Evolutionary conservation across 2,329 filamentous ascomycete genomes (phyloP), one percentile per base, ranked within the genome.

Genomic region (Diplodia mutila): DNA sequence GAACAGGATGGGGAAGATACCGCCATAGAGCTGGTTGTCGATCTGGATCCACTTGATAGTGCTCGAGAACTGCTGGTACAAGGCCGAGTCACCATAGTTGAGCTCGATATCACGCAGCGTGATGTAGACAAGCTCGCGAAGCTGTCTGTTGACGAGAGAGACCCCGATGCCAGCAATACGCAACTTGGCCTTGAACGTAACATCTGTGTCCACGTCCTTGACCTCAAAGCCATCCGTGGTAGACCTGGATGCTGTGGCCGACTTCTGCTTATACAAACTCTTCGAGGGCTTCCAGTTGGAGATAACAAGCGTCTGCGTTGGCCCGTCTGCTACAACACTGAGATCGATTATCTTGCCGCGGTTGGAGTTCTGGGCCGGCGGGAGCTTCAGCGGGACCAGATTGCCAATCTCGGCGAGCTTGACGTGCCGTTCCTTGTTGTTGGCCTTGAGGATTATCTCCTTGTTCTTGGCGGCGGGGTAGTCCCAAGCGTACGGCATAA

Each of bases 401-500:
- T 97, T 97, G 27, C 95, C 95, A 74, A 99, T 99, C 77, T 99
- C 95, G 2, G 94, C 92, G 71, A 99, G 85, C 78, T 96, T 97
- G 76, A 99, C 91, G 75, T 97, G 93, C 34, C 95, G 86, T 76
- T 97, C 93, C 75, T 90, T 92, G 69, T 89, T 89, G 74, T 90
- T 89, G 8, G 90, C 90, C 65, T 85, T 89, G 75, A 99, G 88
- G 61, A 98, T 89, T 48, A 99, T 87, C 77, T 97, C 95, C 74
- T 95, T 97, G 80, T 92, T 91, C 81, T 97, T 97, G n/a, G 93
- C 94, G 1, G 95, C 94, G 1, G 95, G 96, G 80, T 97, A 99
- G 76, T 99, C 96, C 95, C 95, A 99, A 1, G 95, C 94, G 75
- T 99, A 99, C 0, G 96, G 95, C 95, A 99, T 99, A 79, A 99